Percentiles rank a stretch among this genome's conserved stretches.
phyloP scores from a whole-genome alignment of 495 filamentous ascomycete species.

The Cenococcum geophilum region DNA sequence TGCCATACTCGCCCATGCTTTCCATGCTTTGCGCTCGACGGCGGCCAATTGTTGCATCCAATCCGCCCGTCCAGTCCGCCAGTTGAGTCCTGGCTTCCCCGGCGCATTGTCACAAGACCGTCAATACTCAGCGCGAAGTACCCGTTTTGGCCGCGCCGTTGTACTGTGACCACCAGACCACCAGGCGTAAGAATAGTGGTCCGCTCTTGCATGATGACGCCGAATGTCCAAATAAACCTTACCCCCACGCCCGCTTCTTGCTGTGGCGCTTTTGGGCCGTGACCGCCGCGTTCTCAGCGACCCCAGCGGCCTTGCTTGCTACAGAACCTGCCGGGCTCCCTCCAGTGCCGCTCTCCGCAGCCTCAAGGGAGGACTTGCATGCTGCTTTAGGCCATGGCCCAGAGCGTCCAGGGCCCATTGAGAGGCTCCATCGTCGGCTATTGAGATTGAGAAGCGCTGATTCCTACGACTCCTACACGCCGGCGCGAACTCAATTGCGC shows the following conservation, averaged over 20 bases:
- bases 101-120: conserved; percentile 8
- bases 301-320: not conserved
- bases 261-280: conserved; percentile 3
- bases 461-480: too few relatives aligned
- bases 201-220: conserved; percentile 3
- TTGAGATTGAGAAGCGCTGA: not conserved
- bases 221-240: not conserved
- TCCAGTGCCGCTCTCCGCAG: too few relatives aligned
- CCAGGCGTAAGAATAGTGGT: not conserved
- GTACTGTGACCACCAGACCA: not conserved
- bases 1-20: not conserved
- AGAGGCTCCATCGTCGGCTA: not conserved
- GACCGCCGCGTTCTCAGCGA: not conserved
- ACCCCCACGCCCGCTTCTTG: conserved; percentile 3
- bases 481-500: too few relatives aligned
- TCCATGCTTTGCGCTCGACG: conserved; percentile 7
- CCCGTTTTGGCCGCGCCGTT: conserved; percentile 4
- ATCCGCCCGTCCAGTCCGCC: too few relatives aligned
- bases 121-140: conserved; percentile 1
- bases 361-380: not conserved
- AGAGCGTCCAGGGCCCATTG: too few relatives aligned
- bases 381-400: not conserved
- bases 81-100: not conserved
- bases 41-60: not conserved
- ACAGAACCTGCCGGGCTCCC: not conserved